Conservation (phyloP, 1,284 basidiomycete species). For the Golubevia pallescens region DNA sequence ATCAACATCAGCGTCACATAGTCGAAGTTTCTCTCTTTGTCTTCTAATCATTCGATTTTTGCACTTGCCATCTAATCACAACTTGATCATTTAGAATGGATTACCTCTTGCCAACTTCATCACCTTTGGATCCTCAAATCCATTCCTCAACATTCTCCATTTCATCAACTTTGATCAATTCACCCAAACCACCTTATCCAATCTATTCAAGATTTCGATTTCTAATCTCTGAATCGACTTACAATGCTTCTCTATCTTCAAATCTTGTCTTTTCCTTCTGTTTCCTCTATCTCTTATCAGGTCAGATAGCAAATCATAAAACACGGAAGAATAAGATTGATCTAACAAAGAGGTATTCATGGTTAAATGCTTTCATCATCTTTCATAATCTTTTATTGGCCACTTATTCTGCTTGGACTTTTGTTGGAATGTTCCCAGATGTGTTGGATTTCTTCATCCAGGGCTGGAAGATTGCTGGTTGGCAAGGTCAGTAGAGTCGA, state of each 20-base stretch:
- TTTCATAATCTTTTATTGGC: slow-evolving; percentile 44
- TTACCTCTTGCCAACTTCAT: no score
- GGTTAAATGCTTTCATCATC: slow-evolving; percentile 27
- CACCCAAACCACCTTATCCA: slow-evolving; percentile 6
- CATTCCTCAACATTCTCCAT: neutral
- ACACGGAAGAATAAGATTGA: slow-evolving; percentile 12
- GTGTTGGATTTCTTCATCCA: slow-evolving; percentile 38
- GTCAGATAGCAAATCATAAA: slow-evolving; percentile 28
- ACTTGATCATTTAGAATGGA: no score
- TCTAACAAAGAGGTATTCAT: no score
- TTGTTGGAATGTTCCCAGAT: slow-evolving; percentile 26
- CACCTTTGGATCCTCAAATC: no score
- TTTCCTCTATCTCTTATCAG: slow-evolving; percentile 39
- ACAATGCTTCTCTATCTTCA: slow-evolving; percentile 22
- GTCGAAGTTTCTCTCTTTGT: no score
- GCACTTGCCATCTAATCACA: no score
- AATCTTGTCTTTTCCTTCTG: slow-evolving; percentile 36
- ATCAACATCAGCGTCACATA: no score
- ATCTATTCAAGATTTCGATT: neutral
- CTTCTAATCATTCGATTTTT: no score
- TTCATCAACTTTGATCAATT: slow-evolving; percentile 1
- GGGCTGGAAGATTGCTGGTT: slow-evolving; percentile 29
- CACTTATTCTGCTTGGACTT: slow-evolving; percentile 42
- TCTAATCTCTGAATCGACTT: neutral
- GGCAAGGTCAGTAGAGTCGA: slow-evolving; percentile 15